These are phyloP conservation scores for Trametes pubescens DNA, from an alignment of 1,284 basidiomycete species.

Conservation along the genomic window DNA sequence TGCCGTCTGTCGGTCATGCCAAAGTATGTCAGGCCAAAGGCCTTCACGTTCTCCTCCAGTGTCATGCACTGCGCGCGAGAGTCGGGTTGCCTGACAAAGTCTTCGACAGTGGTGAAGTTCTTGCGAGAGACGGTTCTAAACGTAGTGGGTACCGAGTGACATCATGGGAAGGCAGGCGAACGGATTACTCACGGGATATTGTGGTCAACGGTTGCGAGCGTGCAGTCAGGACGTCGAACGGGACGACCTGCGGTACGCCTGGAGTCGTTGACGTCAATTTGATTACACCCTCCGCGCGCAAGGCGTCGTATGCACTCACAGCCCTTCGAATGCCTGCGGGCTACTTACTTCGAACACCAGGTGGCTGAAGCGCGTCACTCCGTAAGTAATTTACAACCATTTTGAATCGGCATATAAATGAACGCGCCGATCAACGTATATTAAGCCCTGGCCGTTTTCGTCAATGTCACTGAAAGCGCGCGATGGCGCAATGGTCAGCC, in stretches of 20 bases:
- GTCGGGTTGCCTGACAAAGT: slow-evolving; percentile 90
- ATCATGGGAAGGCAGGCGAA: background rate
- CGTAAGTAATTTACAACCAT: too few relatives aligned
- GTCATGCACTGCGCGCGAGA: slow-evolving; percentile 92
- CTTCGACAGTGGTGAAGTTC: slow-evolving; percentile 77
- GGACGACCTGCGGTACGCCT: slow-evolving; percentile 83
- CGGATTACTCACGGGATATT: slow-evolving; percentile 86
- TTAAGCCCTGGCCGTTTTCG: slow-evolving; percentile 85
- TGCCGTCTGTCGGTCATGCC: slow-evolving; percentile 92
- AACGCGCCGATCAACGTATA: slow-evolving; percentile 90
- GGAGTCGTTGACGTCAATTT: slow-evolving; percentile 15
- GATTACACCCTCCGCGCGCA: background rate
- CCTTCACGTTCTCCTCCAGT: slow-evolving; percentile 94
- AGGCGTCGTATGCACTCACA: slow-evolving; percentile 57
- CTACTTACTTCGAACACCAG: slow-evolving; percentile 96
- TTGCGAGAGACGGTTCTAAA: slow-evolving; percentile 88
- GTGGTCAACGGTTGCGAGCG: slow-evolving; percentile 94
- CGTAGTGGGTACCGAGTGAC: background rate
- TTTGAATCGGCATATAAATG: too few relatives aligned
- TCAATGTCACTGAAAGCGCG: slow-evolving; percentile 64
- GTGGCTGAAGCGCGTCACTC: slow-evolving; percentile 63
- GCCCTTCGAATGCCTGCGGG: slow-evolving; percentile 95
- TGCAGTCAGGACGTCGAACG: slow-evolving; percentile 93
- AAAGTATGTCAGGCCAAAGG: slow-evolving; percentile 95
- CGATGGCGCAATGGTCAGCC: background rate